Conservation (phyloP, 495 filamentous ascomycete genomes). For the Aspergillus ostianus region DNA sequence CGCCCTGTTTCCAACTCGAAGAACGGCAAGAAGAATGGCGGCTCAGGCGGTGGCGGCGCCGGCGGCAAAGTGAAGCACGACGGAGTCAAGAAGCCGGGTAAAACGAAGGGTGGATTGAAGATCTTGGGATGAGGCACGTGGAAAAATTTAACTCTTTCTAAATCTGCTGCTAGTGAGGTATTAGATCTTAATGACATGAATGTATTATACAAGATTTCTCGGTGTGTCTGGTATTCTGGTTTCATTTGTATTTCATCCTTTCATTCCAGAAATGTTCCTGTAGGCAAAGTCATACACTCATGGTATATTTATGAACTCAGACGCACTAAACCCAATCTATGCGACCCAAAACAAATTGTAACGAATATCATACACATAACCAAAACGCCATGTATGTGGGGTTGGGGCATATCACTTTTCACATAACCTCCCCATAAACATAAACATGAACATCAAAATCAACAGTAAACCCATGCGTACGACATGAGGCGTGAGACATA, state of each 20-base stretch:
- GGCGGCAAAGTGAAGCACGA: slow-evolving; percentile 51
- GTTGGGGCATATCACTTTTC: neutral
- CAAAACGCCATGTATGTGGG: neutral
- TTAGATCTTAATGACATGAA: neutral
- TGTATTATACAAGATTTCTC: neutral
- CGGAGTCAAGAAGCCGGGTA: slow-evolving; percentile 75
- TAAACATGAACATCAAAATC: no score
- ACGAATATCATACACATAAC: neutral
- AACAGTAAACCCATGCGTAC: neutral
- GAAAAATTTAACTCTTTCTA: neutral
- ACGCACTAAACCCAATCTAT: neutral
- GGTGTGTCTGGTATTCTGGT: neutral
- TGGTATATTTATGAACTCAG: neutral
- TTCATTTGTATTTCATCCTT: neutral
- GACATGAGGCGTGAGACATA: neutral
- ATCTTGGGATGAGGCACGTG: slow-evolving; percentile 62
- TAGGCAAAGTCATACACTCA: neutral
- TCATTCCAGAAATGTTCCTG: neutral
- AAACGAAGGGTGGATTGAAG: slow-evolving; percentile 76
- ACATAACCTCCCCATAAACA: no score
- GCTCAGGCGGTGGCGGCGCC: slow-evolving; percentile 28
- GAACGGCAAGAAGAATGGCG: slow-evolving; percentile 45
- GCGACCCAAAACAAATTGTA: neutral
- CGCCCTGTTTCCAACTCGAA: slow-evolving; percentile 57
- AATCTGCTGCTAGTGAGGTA: neutral